Evolutionary conservation across 805 yeast genomes (phyloP).

Genomic region (Yarrowia alimentaria): DNA sequence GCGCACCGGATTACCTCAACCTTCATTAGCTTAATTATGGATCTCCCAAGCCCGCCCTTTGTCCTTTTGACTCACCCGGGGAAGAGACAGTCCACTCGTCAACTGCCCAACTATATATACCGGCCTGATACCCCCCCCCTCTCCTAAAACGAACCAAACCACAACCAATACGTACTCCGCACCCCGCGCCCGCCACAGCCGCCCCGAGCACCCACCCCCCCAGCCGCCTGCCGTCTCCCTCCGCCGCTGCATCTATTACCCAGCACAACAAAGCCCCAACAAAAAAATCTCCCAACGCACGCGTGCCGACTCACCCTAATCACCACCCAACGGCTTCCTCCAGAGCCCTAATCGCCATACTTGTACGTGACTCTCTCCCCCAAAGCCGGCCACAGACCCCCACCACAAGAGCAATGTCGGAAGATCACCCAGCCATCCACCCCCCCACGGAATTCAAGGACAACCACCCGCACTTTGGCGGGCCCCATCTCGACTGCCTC

Average conservation of each 20-base stretch:
- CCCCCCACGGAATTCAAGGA: slow-evolving; percentile 35
- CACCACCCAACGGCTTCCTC: too few relatives aligned
- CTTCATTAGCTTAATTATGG: slow-evolving; percentile 5
- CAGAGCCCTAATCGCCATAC: background rate
- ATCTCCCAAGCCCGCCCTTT: slow-evolving; percentile 1
- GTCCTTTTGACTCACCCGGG: slow-evolving; percentile 15
- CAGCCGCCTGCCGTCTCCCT: too few relatives aligned
- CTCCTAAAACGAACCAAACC: too few relatives aligned
- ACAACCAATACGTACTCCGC: too few relatives aligned
- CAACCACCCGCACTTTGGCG: slow-evolving; percentile 46
- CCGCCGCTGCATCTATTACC: background rate
- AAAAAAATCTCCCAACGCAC: slow-evolving; percentile 22
- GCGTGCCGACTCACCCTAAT: background rate
- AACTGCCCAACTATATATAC: slow-evolving; percentile 14
- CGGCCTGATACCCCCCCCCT: background rate
- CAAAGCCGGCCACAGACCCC: too few relatives aligned
- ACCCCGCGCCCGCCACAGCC: too few relatives aligned
- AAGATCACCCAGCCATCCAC: slow-evolving; percentile 29
- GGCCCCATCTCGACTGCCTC: slow-evolving; percentile 58
- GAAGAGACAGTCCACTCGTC: background rate
- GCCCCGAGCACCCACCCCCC: too few relatives aligned
- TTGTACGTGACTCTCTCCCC: background rate
- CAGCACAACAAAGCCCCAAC: slow-evolving; percentile 1
- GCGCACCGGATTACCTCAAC: slow-evolving; percentile 27
- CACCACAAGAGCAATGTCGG: slow-evolving; percentile 11